Percentiles rank a stretch among this genome's conserved stretches.
These are phyloP conservation scores for Pseudohalonectria lignicola DNA, from an alignment of 2,329 filamentous ascomycete genomes.

Conservation along the genomic window DNA sequence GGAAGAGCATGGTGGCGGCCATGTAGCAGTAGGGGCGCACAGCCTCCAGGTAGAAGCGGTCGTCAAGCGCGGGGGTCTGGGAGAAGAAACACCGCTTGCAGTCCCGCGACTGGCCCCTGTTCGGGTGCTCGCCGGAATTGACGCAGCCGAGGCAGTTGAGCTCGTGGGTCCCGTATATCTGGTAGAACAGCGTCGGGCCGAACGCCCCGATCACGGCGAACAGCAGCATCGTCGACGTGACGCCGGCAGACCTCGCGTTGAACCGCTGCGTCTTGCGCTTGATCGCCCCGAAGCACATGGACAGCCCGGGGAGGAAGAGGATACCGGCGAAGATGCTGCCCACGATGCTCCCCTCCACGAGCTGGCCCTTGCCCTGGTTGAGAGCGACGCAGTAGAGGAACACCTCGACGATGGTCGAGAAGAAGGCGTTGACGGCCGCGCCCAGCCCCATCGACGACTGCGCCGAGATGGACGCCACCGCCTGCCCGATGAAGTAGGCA, in stretches of 20 bases:
- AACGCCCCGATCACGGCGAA: slow-evolving; percentile 95
- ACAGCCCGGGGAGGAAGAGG: slow-evolving; percentile 84
- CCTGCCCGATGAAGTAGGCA: slow-evolving; percentile 97
- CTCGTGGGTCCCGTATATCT: slow-evolving; percentile 96
- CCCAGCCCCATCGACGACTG: slow-evolving; percentile 98
- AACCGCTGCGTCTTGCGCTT: slow-evolving; percentile 98
- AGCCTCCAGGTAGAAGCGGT: slow-evolving; percentile 81
- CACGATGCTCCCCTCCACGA: slow-evolving; percentile 94
- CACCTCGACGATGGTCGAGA: slow-evolving; percentile 94
- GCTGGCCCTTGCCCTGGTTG: slow-evolving; percentile 78
- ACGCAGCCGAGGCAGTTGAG: slow-evolving; percentile 67
- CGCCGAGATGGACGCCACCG: slow-evolving; percentile 94
- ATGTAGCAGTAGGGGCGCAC: slow-evolving; percentile 92
- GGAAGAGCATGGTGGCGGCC: slow-evolving; percentile 72
- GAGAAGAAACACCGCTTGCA: slow-evolving; percentile 92
- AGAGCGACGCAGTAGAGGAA: slow-evolving; percentile 95
- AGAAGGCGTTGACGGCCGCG: slow-evolving; percentile 95
- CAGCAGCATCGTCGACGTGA: slow-evolving; percentile 94
- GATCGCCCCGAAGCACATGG: slow-evolving; percentile 97
- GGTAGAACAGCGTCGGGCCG: slow-evolving; percentile 92
- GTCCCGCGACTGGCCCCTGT: slow-evolving; percentile 45
- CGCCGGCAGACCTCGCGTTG: slow-evolving; percentile 90
- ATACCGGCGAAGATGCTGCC: slow-evolving; percentile 97
- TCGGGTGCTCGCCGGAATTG: slow-evolving; percentile 27
- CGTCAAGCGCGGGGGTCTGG: slow-evolving; percentile 71